These are phyloP conservation scores for Vaccinium myrtillus DNA, from an alignment of 148 eudicot genomes.

Conservation along the genomic window DNA sequence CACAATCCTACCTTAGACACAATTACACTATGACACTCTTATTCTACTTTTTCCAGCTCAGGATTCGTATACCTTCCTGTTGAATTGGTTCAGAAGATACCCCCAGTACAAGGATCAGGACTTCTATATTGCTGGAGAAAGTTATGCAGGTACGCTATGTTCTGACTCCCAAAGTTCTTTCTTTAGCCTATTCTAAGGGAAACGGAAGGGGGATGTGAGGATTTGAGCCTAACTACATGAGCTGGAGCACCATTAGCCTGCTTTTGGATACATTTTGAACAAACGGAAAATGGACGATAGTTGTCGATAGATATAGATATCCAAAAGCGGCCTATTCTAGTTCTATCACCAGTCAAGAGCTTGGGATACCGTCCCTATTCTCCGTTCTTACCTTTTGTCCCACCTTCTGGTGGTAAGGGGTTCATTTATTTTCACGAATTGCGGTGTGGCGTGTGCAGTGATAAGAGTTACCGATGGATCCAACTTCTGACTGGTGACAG, in stretches of 20 bases:
- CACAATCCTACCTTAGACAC: neutral
- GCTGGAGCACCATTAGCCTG: neutral
- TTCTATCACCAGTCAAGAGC: neutral
- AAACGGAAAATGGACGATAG: neutral
- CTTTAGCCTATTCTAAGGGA: neutral
- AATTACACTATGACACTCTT: neutral
- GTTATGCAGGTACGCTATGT: conserved; percentile 35
- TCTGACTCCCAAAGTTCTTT: neutral
- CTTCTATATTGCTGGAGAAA: conserved; percentile 40
- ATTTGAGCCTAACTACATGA: neutral
- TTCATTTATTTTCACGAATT: neutral
- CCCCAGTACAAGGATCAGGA: conserved; percentile 39
- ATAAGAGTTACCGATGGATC: neutral
- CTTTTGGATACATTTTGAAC: neutral
- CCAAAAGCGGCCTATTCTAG: neutral
- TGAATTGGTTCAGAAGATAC: conserved; percentile 40
- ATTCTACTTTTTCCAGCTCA: conserved; percentile 13
- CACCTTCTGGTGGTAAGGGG: neutral
- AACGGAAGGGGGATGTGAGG: neutral
- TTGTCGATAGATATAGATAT: neutral
- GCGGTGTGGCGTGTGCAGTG: neutral
- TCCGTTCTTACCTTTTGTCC: neutral
- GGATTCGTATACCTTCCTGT: conserved; percentile 35
- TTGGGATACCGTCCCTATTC: neutral
- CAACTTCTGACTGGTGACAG: neutral